Percentiles rank a stretch among this genome's conserved stretches.
Evolutionary conservation across 495 filamentous ascomycete species (phyloP).

Genomic region (Podospora pseudoanserina): DNA sequence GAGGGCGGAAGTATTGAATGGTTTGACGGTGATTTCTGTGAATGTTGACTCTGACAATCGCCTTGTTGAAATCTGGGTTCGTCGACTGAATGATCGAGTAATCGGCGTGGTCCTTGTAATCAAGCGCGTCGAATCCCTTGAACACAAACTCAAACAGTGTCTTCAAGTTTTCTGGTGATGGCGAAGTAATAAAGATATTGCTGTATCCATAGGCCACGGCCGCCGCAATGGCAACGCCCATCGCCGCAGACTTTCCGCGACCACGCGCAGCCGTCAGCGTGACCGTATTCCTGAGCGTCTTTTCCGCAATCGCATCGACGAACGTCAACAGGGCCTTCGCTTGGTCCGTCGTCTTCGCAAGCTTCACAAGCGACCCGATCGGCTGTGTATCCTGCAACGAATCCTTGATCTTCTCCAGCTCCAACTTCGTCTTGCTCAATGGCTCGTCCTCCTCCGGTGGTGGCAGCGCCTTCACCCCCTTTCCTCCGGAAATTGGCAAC

Average conservation of each 20-base stretch:
- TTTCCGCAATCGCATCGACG: conserved; percentile 93
- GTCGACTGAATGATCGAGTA: conserved; percentile 98
- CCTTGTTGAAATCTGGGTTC: conserved; percentile 98
- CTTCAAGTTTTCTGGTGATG: conserved; percentile 96
- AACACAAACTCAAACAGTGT: conserved; percentile 98
- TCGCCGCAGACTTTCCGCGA: conserved; percentile 92
- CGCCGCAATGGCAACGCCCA: conserved; percentile 90
- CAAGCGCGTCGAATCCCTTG: conserved; percentile 93
- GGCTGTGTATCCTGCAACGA: conserved; percentile 79
- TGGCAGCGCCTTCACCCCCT: conserved; percentile 79
- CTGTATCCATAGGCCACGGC: conserved; percentile 95
- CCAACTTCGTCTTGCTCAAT: conserved; percentile 62
- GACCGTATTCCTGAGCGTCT: conserved; percentile 90
- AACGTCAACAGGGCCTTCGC: conserved; percentile 93
- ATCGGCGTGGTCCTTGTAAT: conserved; percentile 89
- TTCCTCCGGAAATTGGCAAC: conserved; percentile 92
- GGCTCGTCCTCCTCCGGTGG: conserved; percentile 65
- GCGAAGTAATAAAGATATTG: conserved; percentile 99
- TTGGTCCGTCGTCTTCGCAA: conserved; percentile 90
- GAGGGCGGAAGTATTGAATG: conserved; percentile 96
- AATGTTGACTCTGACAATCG: conserved; percentile 93
- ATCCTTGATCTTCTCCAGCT: conserved; percentile 84
- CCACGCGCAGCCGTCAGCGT: conserved; percentile 91
- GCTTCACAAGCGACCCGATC: conserved; percentile 73
- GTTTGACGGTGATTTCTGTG: conserved; percentile 95